phyloP scores from a whole-genome alignment of 1,284 basidiomycete species.

The Bjerkandera adusta region DNA sequence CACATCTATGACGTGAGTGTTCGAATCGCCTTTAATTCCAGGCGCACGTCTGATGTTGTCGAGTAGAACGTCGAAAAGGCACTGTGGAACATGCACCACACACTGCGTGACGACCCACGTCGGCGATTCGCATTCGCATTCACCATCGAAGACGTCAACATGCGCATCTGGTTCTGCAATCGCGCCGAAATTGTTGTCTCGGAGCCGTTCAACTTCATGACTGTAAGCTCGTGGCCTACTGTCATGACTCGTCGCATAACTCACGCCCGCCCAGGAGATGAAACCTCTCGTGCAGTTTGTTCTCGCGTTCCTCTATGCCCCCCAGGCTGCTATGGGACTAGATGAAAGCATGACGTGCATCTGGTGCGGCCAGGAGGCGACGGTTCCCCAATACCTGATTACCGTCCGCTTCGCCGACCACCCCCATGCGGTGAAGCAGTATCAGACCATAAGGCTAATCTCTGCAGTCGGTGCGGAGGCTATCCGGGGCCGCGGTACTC shows the following conservation, averaged over 20 bases:
- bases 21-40: too few species aligned
- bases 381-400: too few species aligned
- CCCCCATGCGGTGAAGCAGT: too few species aligned
- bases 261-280: too few species aligned
- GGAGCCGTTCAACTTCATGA: slow-evolving; percentile 8
- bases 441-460: too few species aligned
- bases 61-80: too few species aligned
- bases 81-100: slow-evolving; percentile 2
- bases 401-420: too few species aligned
- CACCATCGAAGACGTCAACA: slow-evolving; percentile 2
- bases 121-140: slow-evolving; percentile 1
- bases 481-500: not conserved
- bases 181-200: not conserved
- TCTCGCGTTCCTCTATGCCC: not conserved
- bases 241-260: too few species aligned
- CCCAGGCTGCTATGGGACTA: not conserved
- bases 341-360: not conserved
- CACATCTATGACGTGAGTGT: too few species aligned
- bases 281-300: not conserved
- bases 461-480: not conserved
- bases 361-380: too few species aligned
- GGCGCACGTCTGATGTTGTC: too few species aligned
- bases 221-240: too few species aligned
- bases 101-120: not conserved
- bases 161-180: slow-evolving; percentile 1